Evolutionary conservation across 1,284 basidiomycete species (phyloP), one percentile per base, ranked within the genome.

Genomic region (Hemileia vastatrix): DNA sequence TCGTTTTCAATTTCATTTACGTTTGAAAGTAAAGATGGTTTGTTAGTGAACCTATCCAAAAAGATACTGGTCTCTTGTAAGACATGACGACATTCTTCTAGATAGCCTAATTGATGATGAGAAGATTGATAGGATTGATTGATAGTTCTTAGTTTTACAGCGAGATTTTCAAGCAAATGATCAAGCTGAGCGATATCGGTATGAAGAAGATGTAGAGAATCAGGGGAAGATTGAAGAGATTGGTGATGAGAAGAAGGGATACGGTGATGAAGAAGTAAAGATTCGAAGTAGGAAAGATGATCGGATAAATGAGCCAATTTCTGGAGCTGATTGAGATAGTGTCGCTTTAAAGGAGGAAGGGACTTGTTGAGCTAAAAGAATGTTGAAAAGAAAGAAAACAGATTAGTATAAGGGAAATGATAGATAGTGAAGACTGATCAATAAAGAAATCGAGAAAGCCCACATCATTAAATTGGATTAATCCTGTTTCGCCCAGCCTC

Each of bases 401-500:
- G n/a, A n/a, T n/a, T n/a, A n/a, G n/a, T n/a, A n/a, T n/a, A n/a
- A n/a, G n/a, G n/a, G n/a, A n/a, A n/a, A n/a, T n/a, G n/a, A n/a
- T n/a, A n/a, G n/a, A n/a, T n/a, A n/a, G n/a, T n/a, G n/a, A n/a
- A n/a, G n/a, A n/a, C n/a, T n/a, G n/a, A n/a, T n/a, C 40, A 0
- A 45, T 18, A 13, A 15, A 4, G 32, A n/a, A n/a, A n/a, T n/a
- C n/a, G n/a, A n/a, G n/a, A n/a, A n/a, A n/a, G n/a, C n/a, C 19
- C 50, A 94, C 90, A 78, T 99, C 94, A 80, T 94, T 96, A 80
- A 98, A 96, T 77, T 98, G 91, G 33, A 98, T 87, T 77, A 94
- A 84, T 60, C 93, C 91, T 56, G 97, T 84, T 78, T 96, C 90
- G 68, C 90, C 94, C 18, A 99, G 85, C 76, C 95, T 91, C 66